Evolutionary conservation across 805 yeast genomes (phyloP).

Genomic region (Nadsonia fulvescens): DNA sequence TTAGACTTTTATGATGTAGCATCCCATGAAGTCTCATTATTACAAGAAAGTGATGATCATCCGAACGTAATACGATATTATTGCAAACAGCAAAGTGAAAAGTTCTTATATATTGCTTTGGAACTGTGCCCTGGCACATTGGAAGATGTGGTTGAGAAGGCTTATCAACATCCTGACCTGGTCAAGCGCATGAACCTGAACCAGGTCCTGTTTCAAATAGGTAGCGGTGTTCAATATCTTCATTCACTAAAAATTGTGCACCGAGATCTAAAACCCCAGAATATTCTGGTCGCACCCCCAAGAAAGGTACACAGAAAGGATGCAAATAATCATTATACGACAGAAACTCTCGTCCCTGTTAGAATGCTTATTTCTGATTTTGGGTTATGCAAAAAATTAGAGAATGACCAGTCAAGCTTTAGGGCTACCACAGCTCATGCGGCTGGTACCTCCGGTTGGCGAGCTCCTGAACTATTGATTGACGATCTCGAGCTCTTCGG

Average conservation of each 20-base stretch:
- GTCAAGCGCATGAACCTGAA: conserved; percentile 29
- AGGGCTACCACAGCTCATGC: conserved; percentile 83
- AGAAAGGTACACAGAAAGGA: conserved; percentile 12
- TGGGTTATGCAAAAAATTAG: conserved; percentile 85
- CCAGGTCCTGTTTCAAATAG: conserved; percentile 18
- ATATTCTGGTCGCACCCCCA: conserved; percentile 33
- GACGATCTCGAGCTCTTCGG: conserved; percentile 6
- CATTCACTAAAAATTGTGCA: conserved; percentile 19
- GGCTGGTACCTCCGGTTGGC: conserved; percentile 97
- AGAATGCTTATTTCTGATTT: conserved; percentile 83
- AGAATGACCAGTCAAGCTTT: conserved; percentile 82
- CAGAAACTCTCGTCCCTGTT: conserved; percentile 23
- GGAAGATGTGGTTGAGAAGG: conserved; percentile 52
- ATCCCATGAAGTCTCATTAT: conserved; percentile 67
- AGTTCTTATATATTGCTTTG: conserved; percentile 79
- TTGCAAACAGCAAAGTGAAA: conserved; percentile 80
- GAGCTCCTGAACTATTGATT: conserved; percentile 63
- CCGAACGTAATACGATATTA: conserved; percentile 87
- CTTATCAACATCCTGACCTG: conserved; percentile 21
- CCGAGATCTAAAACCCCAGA: conserved; percentile 48
- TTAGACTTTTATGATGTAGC: conserved; percentile 89
- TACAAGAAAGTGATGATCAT: conserved; percentile 92
- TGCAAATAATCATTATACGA: conserved; percentile 9
- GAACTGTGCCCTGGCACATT: conserved; percentile 81
- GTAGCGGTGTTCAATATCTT: conserved; percentile 11